Base-by-base conservation (phyloP, 2,329 filamentous ascomycete genomes). In the Rhinocladiella similis region DNA sequence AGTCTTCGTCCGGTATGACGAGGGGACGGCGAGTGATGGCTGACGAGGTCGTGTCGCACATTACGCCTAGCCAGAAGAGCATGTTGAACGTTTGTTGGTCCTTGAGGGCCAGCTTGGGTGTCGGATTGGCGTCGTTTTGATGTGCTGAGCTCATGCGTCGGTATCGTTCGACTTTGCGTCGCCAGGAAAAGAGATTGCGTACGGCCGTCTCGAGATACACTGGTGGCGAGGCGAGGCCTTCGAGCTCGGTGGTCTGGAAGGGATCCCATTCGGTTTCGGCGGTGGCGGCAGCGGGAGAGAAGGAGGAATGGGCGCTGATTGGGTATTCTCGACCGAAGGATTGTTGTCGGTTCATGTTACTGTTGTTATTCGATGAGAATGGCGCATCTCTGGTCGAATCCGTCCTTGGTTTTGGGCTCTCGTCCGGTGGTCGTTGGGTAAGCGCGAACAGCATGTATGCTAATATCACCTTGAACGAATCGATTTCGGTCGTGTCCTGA, bases 21-120 rank as follows among this genome's bases (percentile, higher is more conserved):
- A 77, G 63, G 1, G 76, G 74, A 1, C 76, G 73, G 45, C 75
- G 72, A 50, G 78, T 75, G 73, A 84, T 81, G 1, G 80, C 80
- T 0, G 82, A 76, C 0, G 80, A 82, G 6, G 83, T 68, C 0
- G 82, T 84, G 63, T 84, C 82, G 46, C 83, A 80, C 82, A 84
- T 84, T 46, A 83, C 71, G 0, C 78, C 79, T 13, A 85, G 70
- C 82, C 83, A 85, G 63, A 81, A 84, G 1, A 85, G 65, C 7
- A 85, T 68, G 13, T 79, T 75, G 27, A 84, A 72, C 0, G 83
- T 84, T 12, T 75, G 70, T 19, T 70, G 68, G 66, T 78, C 70
- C 18, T 73, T 70, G 12, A 56, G 48, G 7, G 53, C 46, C 22
- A 61, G 38, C 22, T 45, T 39, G 3, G 54, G 45, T 35, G 54